These are phyloP conservation scores for Aspergillus candidus DNA, from an alignment of 2,329 filamentous ascomycete species.

Conservation along the genomic window DNA sequence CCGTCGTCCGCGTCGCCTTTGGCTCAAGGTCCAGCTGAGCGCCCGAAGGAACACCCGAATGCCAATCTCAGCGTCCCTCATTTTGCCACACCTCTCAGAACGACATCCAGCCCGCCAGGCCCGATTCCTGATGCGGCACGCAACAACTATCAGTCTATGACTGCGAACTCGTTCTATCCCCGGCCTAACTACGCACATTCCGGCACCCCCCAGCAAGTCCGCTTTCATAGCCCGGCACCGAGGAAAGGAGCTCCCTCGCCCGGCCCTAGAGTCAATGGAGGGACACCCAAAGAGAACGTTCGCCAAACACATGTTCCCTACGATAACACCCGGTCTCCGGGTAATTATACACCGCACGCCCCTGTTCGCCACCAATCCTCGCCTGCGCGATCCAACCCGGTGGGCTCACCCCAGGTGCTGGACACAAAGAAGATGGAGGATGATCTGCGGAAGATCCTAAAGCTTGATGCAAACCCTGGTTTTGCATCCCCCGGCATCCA, in stretches of 20 bases:
- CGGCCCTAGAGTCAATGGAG: constrained; percentile 11
- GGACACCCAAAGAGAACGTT: constrained; percentile 9
- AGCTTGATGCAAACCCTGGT: constrained; percentile 32
- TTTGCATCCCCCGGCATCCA: constrained; percentile 27
- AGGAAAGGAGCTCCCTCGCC: constrained; percentile 26
- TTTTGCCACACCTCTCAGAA: constrained; percentile 27
- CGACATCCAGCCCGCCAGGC: constrained; percentile 30
- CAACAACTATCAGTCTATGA: constrained; percentile 12
- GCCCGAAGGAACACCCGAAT: constrained; percentile 14
- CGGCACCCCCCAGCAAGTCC: constrained; percentile 17
- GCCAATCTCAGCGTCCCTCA: constrained; percentile 20
- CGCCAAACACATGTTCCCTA: constrained; percentile 19
- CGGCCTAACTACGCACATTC: constrained; percentile 19
- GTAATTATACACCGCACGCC: constrained; percentile 9
- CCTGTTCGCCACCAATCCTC: constrained; percentile 17
- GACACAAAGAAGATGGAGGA: constrained; percentile 45
- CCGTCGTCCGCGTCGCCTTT: constrained; percentile 28
- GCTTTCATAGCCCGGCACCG: constrained; percentile 26
- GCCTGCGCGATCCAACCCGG: constrained; percentile 16
- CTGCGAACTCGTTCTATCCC: constrained; percentile 16
- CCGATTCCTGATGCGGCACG: constrained; percentile 14
- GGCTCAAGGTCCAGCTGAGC: constrained; percentile 14
- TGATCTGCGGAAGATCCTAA: constrained; percentile 43
- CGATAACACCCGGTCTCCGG: constrained; percentile 17
- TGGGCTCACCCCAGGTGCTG: constrained; percentile 20